These are phyloP conservation scores for Sarocladium brachiariae DNA, from an alignment of 2,329 filamentous ascomycete genomes.

Conservation along the genomic window DNA sequence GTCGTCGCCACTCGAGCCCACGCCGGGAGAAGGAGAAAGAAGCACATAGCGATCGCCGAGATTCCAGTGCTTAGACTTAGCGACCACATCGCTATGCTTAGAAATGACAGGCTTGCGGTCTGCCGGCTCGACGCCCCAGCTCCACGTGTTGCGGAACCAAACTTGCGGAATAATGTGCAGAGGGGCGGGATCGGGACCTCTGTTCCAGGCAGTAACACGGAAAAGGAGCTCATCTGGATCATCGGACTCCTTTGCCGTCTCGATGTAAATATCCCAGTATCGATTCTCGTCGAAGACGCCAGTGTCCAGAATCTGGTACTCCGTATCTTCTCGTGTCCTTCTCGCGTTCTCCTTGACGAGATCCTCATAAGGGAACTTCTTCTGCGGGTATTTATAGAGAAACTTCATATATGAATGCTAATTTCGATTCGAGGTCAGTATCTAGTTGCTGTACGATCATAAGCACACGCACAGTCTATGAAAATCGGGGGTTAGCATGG, in stretches of 20 bases:
- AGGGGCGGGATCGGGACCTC: conserved; percentile 82
- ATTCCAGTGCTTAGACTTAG: conserved; percentile 70
- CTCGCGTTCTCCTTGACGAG: conserved; percentile 76
- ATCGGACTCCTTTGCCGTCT: conserved; percentile 89
- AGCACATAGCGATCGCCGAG: conserved; percentile 79
- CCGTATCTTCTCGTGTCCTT: conserved; percentile 67
- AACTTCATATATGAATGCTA: conserved; percentile 95
- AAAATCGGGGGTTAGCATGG: not conserved
- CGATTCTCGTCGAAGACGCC: conserved; percentile 79
- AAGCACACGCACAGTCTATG: conserved; percentile 36
- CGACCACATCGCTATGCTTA: conserved; percentile 57
- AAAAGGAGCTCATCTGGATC: conserved; percentile 89
- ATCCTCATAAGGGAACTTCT: conserved; percentile 85
- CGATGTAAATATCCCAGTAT: conserved; percentile 97
- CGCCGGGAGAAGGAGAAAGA: conserved; percentile 83
- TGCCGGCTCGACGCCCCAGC: conserved; percentile 74
- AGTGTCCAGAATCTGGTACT: conserved; percentile 90
- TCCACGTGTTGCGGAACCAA: conserved; percentile 97
- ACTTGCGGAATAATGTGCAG: conserved; percentile 91
- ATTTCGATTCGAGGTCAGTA: conserved; percentile 13
- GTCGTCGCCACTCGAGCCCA: conserved; percentile 71
- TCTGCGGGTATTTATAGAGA: conserved; percentile 95
- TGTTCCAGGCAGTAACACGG: conserved; percentile 92
- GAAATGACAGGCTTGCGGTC: conserved; percentile 76
- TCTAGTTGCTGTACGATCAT: not conserved